Percentiles rank a stretch among this genome's conserved stretches.
These are phyloP conservation scores for Articulospora tetracladia DNA, from an alignment of 495 filamentous ascomycete species.

Conservation along the genomic window DNA sequence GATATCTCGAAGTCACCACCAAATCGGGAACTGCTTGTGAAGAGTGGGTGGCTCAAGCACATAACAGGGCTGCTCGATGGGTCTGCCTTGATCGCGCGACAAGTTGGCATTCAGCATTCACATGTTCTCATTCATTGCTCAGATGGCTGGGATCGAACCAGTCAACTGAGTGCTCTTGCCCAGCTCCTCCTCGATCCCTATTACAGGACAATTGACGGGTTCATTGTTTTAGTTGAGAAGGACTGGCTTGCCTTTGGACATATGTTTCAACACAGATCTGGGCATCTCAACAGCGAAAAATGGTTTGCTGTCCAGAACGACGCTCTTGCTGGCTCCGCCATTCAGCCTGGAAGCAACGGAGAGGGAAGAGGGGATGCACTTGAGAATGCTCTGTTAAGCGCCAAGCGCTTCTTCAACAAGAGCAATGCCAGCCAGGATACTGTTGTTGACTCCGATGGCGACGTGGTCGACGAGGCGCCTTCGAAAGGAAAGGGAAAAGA, in stretches of 20 bases:
- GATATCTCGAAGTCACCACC: conserved; percentile 83
- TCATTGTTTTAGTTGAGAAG: conserved; percentile 93
- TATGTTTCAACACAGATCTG: conserved; percentile 89
- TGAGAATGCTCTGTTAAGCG: conserved; percentile 81
- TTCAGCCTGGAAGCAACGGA: conserved; percentile 47
- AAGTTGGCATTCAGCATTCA: conserved; percentile 87
- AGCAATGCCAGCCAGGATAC: conserved; percentile 66
- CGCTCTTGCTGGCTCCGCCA: conserved; percentile 44
- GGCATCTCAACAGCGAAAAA: conserved; percentile 82
- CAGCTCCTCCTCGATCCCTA: conserved; percentile 95
- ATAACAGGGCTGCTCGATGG: conserved; percentile 83
- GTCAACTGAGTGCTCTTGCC: conserved; percentile 89
- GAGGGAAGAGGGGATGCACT: conserved; percentile 68
- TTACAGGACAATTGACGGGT: conserved; percentile 91
- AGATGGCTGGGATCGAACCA: conserved; percentile 97
- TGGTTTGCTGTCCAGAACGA: conserved; percentile 91
- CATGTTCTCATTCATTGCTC: conserved; percentile 97
- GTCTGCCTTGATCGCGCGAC: conserved; percentile 75
- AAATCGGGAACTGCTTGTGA: conserved; percentile 74
- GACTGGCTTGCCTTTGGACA: conserved; percentile 98
- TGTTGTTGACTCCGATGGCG: conserved; percentile 50
- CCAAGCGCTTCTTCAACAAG: conserved; percentile 85
- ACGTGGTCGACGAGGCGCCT: conserved; percentile 47
- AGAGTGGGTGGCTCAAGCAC: conserved; percentile 90
- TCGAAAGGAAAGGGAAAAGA: conserved; percentile 10